Evolutionary conservation across 2,329 filamentous ascomycete genomes (phyloP), one percentile per base, ranked within the genome.

Genomic region (Bipolaris zeicola): DNA sequence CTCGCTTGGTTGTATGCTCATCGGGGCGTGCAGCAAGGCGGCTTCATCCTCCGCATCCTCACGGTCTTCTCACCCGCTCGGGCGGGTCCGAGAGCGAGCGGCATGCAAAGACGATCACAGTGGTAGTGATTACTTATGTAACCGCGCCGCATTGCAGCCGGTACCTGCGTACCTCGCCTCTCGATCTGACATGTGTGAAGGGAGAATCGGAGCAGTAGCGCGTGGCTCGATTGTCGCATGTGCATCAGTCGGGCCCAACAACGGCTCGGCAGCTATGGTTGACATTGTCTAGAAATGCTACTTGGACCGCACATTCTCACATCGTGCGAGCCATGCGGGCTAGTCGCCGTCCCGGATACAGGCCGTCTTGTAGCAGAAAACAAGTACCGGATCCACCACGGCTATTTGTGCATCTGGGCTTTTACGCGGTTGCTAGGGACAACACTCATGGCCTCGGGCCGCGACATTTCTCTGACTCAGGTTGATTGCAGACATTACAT

Each of bases 181-280:
- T 52, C 42, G 37, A 53, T 44, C 50, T n/a, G 44, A 50, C 20
- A 54, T 52, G 59, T 50, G 38, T 31, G 28, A 31, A 13, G 57
- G 44, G 43, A 28, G 41, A 22, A 57, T 45, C n/a, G 51, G 48
- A 48, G 49, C 62, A 61, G 60, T 47, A 41, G 42, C 28, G 22
- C 58, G 60, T 64, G 57, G 57, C 42, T 63, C 55, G 53, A 46
- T 48, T 58, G 20, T 22, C 14, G 31, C 20, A 39, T 31, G 37
- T 57, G 58, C 60, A 57, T 58, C 59, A 59, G 55, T 54, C 45
- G 26, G 38, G 24, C 28, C 57, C 44, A 52, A 50, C 57, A 64
- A 63, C 60, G 57, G 55, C 43, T 52, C 49, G 48, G 33, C 26
- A 50, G 52, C 52, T 52, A 51, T 62, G 52, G 39, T 39, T 54